Evolutionary conservation across 495 filamentous ascomycete genomes (phyloP).

Genomic region (Physcia stellaris): DNA sequence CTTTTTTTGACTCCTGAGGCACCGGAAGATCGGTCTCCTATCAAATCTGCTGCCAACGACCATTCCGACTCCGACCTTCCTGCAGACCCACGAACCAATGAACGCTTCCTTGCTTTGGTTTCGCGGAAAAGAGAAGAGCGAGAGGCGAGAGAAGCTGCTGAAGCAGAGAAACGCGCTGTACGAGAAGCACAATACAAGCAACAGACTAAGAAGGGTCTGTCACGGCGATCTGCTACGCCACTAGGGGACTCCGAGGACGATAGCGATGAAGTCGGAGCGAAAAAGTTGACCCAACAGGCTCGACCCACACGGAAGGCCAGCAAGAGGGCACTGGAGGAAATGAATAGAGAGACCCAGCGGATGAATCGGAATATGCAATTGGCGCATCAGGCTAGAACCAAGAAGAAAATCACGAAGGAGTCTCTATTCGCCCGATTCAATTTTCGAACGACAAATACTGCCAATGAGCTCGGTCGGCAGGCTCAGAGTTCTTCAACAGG

Average conservation of each 20-base stretch:
- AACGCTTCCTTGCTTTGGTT: constrained; percentile 53
- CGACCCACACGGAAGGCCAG: constrained; percentile 74
- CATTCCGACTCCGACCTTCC: constrained; percentile 34
- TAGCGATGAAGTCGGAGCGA: constrained; percentile 38
- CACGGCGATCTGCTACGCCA: too few species aligned
- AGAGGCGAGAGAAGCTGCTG: constrained; percentile 42
- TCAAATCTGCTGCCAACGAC: too few species aligned
- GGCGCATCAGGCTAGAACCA: constrained; percentile 76
- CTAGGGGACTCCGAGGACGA: constrained; percentile 33
- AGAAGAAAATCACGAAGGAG: constrained; percentile 80
- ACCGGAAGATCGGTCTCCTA: constrained; percentile 9
- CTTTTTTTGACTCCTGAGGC: constrained; percentile 23
- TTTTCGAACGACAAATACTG: constrained; percentile 34
- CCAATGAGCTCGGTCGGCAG: constrained; percentile 12
- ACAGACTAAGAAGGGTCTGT: too few species aligned
- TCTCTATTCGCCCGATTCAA: constrained; percentile 78
- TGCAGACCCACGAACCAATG: constrained; percentile 31
- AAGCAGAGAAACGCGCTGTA: constrained; percentile 36
- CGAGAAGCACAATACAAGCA: constrained; percentile 23
- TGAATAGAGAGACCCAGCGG: constrained; percentile 83
- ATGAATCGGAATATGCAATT: constrained; percentile 82
- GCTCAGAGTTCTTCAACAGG: constrained; percentile 26
- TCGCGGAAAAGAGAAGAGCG: constrained; percentile 58
- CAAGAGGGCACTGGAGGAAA: constrained; percentile 94
- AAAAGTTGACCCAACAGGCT: constrained; percentile 47